phyloP scores from a whole-genome alignment of 1,284 basidiomycete genomes.

The Apiotrichum veenhuisii region DNA sequence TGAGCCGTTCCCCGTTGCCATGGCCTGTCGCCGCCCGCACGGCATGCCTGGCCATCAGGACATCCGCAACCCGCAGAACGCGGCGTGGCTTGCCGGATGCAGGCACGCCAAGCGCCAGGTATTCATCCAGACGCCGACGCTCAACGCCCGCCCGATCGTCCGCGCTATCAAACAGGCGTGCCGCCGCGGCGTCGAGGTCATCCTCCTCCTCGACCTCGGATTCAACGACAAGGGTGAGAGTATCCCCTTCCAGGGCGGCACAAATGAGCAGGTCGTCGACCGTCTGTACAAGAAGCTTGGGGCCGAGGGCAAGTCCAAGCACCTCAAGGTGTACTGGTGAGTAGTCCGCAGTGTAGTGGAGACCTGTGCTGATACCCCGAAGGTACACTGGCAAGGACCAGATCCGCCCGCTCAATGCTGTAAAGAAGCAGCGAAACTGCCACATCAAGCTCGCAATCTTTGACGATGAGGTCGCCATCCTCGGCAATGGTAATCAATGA shows the following conservation, averaged over 20 bases:
- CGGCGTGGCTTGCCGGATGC: constrained; percentile 70
- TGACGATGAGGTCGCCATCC: constrained; percentile 66
- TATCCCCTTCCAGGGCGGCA: constrained; percentile 74
- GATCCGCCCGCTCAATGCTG: constrained; percentile 66
- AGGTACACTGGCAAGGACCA: constrained; percentile 55
- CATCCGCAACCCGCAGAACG: constrained; percentile 65
- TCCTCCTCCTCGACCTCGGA: constrained; percentile 62
- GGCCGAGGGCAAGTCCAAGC: constrained; percentile 54
- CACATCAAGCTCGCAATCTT: constrained; percentile 72
- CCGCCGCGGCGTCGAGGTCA: constrained; percentile 63
- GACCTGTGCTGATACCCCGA: background rate
- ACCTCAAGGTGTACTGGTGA: constrained; percentile 64
- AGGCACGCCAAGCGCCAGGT: constrained; percentile 63
- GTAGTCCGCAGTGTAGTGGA: background rate
- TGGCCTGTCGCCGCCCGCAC: constrained; percentile 66
- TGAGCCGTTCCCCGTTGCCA: constrained; percentile 65
- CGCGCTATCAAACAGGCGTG: constrained; percentile 64
- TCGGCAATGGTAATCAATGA: constrained; percentile 54
- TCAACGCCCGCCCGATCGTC: constrained; percentile 68
- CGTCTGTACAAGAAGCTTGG: constrained; percentile 60
- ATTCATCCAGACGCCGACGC: constrained; percentile 74
- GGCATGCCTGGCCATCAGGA: constrained; percentile 56
- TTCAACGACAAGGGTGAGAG: constrained; percentile 63
- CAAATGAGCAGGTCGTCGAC: constrained; percentile 70
- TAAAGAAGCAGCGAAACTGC: constrained; percentile 69